Evolutionary conservation across 2,329 filamentous ascomycete genomes (phyloP).

Genomic region (Stromatinia cepivora): DNA sequence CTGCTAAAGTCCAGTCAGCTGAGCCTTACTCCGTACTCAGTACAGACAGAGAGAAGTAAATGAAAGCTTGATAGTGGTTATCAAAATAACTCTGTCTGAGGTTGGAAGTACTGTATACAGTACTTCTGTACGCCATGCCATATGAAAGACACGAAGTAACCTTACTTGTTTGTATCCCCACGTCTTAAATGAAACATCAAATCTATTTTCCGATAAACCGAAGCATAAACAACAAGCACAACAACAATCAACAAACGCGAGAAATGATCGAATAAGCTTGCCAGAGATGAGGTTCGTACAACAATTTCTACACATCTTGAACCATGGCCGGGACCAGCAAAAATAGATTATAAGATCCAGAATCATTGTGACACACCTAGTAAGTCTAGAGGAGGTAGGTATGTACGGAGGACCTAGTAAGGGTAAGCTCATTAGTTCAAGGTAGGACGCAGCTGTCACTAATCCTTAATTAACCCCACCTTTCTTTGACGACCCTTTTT

Average conservation of each 20-base stretch:
- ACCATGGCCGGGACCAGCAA: background rate
- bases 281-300: background rate
- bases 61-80: background rate
- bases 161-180: background rate
- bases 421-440: too few relatives aligned
- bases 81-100: background rate
- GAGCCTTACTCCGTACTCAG: background rate
- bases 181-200: background rate
- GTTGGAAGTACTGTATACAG: background rate
- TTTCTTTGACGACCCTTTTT: background rate
- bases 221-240: background rate
- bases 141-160: conserved; percentile 1
- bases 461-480: too few relatives aligned
- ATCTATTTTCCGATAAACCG: background rate
- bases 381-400: too few relatives aligned
- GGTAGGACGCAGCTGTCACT: too few relatives aligned
- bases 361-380: too few relatives aligned
- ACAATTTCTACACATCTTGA: background rate
- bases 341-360: background rate
- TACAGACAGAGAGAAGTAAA: background rate
- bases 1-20: background rate
- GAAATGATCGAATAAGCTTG: background rate
- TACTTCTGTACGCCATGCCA: background rate
- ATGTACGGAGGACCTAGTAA: too few relatives aligned
- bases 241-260: conserved; percentile 5